Base-by-base conservation (phyloP, 2,329 filamentous ascomycete species). In the Dactylella cylindrospora region DNA sequence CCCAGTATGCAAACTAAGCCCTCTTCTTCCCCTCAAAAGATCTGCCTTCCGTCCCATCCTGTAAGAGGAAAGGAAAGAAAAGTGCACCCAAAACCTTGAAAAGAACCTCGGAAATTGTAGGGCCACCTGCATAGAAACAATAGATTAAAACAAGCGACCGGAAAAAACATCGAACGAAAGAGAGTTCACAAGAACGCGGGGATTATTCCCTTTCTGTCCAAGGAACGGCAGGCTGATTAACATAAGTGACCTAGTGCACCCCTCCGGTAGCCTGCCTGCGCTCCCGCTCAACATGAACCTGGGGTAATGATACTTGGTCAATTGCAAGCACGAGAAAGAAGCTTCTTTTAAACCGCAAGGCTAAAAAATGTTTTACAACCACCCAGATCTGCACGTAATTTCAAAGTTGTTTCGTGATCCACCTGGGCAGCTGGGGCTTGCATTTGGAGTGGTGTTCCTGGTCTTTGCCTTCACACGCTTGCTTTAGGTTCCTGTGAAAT, bases 151-250 rank as follows among this genome's bases (percentile, higher is more conserved):
- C 33, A 26, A 36, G 31, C 10, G 15, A 52, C 22, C 22, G 36
- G n/a, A 50, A 13, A 19, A 22, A 31, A 9, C n/a, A 31, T 36
- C 22, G n/a, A 25, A 23, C n/a, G 22, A 43, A 43, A 50, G 36
- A 35, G 22, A 23, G 23, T 23, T 43, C 20, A n/a, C n/a, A n/a
- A n/a, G n/a, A n/a, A 20, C 43, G 51, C 57, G 57, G 57, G 49
- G 36, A 47, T 54, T 49, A 62, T 62, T 41, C 57, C 57, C 33
- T 33, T 54, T 62, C 49, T 53, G 57, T 54, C 57, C 12, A 62
- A 46, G 19, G 41, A 49, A 43, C 47, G 47, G 43, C 49, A 31
- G 49, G 49, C 41, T 32, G 9, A 19, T 9, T 22, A 33, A 36
- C 9, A 46, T 22, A 33, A 17, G 3, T 17, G 9, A n/a, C 17